These are phyloP conservation scores for Wallacemonas collosoma DNA, from an alignment of 208 protist species.

Conservation along the genomic window DNA sequence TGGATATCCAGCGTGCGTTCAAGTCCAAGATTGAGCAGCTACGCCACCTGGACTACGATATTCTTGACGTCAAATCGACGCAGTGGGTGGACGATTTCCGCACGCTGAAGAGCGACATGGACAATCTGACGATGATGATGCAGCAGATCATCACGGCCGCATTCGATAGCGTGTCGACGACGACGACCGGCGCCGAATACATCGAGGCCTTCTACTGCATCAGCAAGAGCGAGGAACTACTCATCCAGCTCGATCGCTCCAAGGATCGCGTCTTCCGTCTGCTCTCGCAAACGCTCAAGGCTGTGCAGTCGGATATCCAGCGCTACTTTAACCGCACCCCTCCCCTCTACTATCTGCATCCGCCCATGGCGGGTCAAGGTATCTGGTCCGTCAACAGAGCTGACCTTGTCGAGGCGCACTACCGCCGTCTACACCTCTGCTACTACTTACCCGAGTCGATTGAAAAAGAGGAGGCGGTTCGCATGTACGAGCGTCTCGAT, in stretches of 20 bases:
- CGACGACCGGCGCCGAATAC: constrained; percentile 93
- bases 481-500: constrained; percentile 76
- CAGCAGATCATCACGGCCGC: constrained; percentile 96
- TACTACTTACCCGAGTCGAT: constrained; percentile 85
- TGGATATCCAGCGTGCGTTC: constrained; percentile 96
- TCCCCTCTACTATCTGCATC: constrained; percentile 91
- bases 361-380: constrained; percentile 88
- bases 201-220: constrained; percentile 96
- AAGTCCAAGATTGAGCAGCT: constrained; percentile 92
- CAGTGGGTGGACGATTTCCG: constrained; percentile 98
- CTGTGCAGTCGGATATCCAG: constrained; percentile 94
- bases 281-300: constrained; percentile 80
- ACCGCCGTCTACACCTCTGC: constrained; percentile 65
- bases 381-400: constrained; percentile 89
- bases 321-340: constrained; percentile 85
- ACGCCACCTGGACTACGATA: constrained; percentile 93
- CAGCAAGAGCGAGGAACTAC: constrained; percentile 94
- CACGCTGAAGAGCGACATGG: constrained; percentile 95
- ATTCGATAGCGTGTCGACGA: constrained; percentile 94
- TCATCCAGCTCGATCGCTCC: constrained; percentile 92
- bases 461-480: constrained; percentile 81
- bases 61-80: constrained; percentile 98
- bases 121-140: constrained; percentile 97
- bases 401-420: constrained; percentile 51
- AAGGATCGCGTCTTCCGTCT: constrained; percentile 91